A percentile compares a stretch with the other conserved stretches of the same genome.
Evolutionary conservation across 192 early-diverging fungal species (phyloP).

Genomic region (Podila verticillata): DNA sequence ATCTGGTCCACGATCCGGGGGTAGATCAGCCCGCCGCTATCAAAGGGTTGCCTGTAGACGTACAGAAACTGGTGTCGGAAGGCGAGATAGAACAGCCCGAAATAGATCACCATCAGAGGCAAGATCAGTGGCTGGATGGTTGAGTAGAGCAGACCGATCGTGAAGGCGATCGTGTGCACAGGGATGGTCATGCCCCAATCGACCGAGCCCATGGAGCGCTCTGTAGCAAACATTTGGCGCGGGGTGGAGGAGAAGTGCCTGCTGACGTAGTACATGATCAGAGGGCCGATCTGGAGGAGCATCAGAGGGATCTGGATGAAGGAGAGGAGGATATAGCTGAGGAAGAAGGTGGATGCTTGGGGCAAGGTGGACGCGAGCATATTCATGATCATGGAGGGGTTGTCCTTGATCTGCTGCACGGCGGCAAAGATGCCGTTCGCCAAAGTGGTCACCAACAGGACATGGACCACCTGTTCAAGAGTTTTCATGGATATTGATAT

Average conservation of each 20-base stretch:
- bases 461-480: slow-evolving; percentile 69
- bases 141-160: slow-evolving; percentile 72
- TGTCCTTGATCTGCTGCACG: slow-evolving; percentile 63
- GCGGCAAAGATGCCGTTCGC: slow-evolving; percentile 67
- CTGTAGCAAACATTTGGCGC: slow-evolving; percentile 59
- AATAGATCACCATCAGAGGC: slow-evolving; percentile 78
- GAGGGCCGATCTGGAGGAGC: slow-evolving; percentile 70
- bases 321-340: slow-evolving; percentile 81
- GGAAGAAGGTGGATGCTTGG: slow-evolving; percentile 79
- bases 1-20: slow-evolving; percentile 69
- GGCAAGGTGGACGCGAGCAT: slow-evolving; percentile 73
- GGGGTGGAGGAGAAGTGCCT: slow-evolving; percentile 70
- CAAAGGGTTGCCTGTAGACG: slow-evolving; percentile 69
- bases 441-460: slow-evolving; percentile 79
- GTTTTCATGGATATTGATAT: not conserved
- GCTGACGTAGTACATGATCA: slow-evolving; percentile 65
- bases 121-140: slow-evolving; percentile 79
- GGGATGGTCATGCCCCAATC: slow-evolving; percentile 70
- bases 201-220: slow-evolving; percentile 54
- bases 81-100: slow-evolving; percentile 73
- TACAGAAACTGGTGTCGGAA: slow-evolving; percentile 84
- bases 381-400: slow-evolving; percentile 58
- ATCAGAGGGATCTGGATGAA: slow-evolving; percentile 69
- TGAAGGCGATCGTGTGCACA: slow-evolving; percentile 70
- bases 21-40: slow-evolving; percentile 68